A percentile compares a stretch with the other conserved stretches of the same genome.
Evolutionary conservation across 169 alveolate genomes (phyloP).

Genomic region (Eimeria sp.): DNA sequence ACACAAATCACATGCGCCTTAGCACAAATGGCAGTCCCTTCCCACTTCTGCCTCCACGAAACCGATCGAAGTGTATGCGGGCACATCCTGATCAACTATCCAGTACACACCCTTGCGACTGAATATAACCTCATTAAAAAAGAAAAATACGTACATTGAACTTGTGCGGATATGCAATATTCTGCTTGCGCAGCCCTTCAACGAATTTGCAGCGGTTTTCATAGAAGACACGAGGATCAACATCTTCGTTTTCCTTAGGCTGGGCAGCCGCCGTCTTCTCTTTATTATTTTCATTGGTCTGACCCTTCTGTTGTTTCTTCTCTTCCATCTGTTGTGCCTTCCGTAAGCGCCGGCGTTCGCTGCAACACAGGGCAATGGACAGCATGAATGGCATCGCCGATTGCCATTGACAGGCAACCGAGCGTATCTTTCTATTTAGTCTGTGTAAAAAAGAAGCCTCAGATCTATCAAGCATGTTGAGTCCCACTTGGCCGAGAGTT

Average conservation of each 20-base stretch:
- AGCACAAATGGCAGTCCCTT: too few species aligned
- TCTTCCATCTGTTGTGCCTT: conserved; percentile 58
- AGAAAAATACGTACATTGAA: conserved; percentile 1
- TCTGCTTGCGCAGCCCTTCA: conserved; percentile 46
- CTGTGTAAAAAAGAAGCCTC: not conserved
- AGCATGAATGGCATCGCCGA: not conserved
- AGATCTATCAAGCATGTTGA: not conserved
- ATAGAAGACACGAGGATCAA: conserved; percentile 87
- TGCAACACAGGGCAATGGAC: conserved; percentile 1
- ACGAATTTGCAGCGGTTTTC: conserved; percentile 85
- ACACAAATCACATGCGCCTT: not conserved
- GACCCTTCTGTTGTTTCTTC: conserved; percentile 44
- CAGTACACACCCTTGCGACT: not conserved
- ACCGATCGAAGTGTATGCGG: not conserved
- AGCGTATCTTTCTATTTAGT: not conserved
- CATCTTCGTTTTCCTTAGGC: conserved; percentile 76
- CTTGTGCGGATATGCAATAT: conserved; percentile 62
- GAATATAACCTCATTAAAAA: not conserved
- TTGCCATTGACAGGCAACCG: not conserved
- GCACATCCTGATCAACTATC: not conserved
- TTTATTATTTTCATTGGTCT: not conserved
- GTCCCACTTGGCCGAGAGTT: conserved; percentile 41
- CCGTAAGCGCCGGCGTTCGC: conserved; percentile 58
- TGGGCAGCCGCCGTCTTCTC: not conserved
- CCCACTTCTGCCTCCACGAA: not conserved